Conservation (phyloP, 2,329 filamentous ascomycete species). For the Teratosphaeria nubilosa region DNA sequence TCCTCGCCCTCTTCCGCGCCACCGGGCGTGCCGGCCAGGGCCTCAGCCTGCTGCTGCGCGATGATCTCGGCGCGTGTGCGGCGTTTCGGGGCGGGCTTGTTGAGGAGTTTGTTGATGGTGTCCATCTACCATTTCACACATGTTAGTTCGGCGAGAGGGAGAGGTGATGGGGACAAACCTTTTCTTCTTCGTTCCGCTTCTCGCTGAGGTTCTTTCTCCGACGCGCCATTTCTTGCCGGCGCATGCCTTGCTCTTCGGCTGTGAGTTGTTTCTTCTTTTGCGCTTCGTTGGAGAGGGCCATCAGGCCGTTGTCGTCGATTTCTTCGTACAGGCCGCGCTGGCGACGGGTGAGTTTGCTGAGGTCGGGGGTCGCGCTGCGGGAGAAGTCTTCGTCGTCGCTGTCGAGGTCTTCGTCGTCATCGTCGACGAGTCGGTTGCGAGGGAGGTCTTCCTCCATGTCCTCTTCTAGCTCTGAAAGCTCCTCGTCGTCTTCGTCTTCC, state of each 20-base stretch:
- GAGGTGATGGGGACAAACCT: conserved; percentile 37
- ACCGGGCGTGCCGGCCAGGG: conserved; percentile 32
- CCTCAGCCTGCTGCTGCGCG: conserved; percentile 29
- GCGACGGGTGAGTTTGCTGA: conserved; percentile 57
- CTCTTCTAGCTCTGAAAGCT: conserved; percentile 28
- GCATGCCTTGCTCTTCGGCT: conserved; percentile 63
- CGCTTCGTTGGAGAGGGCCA: conserved; percentile 53
- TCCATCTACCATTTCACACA: conserved; percentile 63
- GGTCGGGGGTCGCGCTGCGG: conserved; percentile 50
- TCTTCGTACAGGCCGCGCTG: conserved; percentile 51
- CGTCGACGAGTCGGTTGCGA: conserved; percentile 28
- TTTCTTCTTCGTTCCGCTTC: conserved; percentile 70
- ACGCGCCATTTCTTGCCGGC: conserved; percentile 63
- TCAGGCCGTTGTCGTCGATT: conserved; percentile 28
- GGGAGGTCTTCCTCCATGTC: conserved; percentile 35
- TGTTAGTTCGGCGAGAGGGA: background rate
- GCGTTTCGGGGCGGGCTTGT: conserved; percentile 70
- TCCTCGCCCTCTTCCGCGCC: conserved; percentile 33
- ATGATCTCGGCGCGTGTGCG: conserved; percentile 39
- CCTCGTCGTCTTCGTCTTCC: conserved; percentile 42
- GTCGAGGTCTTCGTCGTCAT: conserved; percentile 31
- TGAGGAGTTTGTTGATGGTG: conserved; percentile 82
- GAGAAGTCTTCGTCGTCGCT: conserved; percentile 44
- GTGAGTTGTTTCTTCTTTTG: conserved; percentile 64
- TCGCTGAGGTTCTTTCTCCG: conserved; percentile 64